A percentile compares a stretch with the other conserved stretches of the same genome.
Evolutionary conservation across 768 basidiomycete species (phyloP).

Genomic region (Termitomyces sp.): DNA sequence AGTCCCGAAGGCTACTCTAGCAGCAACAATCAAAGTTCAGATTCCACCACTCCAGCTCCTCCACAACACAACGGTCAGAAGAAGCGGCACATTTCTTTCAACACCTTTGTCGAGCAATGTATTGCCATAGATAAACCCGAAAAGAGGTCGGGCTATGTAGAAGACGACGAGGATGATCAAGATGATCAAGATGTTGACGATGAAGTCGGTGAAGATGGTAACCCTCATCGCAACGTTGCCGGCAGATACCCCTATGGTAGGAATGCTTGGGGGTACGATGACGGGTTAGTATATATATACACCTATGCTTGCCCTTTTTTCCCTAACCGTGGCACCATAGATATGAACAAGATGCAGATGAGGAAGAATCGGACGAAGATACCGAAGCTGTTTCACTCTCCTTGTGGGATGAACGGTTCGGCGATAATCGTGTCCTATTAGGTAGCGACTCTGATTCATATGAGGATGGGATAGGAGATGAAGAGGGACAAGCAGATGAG

Average conservation of each 20-base stretch:
- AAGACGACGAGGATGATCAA: conserved; percentile 18
- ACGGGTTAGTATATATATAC: conserved; percentile 42
- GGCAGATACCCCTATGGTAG: conserved; percentile 17
- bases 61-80: conserved; percentile 23
- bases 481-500: conserved; percentile 21
- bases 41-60: conserved; percentile 5
- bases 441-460: conserved; percentile 37
- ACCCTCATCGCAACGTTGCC: neutral
- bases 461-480: conserved; percentile 21
- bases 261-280: conserved; percentile 46
- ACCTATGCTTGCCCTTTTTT: neutral
- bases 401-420: conserved; percentile 16
- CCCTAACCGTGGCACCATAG: conserved; percentile 22
- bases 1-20: conserved; percentile 16
- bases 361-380: conserved; percentile 53
- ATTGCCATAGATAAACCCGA: conserved; percentile 84
- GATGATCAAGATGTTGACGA: conserved; percentile 13
- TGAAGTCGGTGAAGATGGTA: neutral
- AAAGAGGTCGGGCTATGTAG: conserved; percentile 20
- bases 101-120: conserved; percentile 95
- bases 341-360: conserved; percentile 62
- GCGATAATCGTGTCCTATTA: conserved; percentile 21
- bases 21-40: conserved; percentile 11
- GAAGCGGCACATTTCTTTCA: conserved; percentile 94
- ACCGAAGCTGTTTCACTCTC: conserved; percentile 18